These are phyloP conservation scores for Tuber brumale DNA, from an alignment of 495 filamentous ascomycete genomes.

Conservation along the genomic window DNA sequence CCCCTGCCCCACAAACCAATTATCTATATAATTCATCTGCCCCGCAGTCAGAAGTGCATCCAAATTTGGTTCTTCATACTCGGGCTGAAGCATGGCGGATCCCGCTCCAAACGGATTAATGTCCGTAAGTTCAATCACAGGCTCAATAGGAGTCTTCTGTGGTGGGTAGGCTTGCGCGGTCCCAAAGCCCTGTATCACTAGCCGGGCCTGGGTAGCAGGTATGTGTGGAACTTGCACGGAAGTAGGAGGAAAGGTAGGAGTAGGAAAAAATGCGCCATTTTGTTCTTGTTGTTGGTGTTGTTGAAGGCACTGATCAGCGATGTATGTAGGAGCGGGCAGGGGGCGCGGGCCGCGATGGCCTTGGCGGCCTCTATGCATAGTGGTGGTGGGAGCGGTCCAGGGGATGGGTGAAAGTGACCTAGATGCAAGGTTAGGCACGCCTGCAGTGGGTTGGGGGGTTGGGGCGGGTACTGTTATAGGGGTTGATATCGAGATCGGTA, in stretches of 20 bases:
- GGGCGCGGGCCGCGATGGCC: not conserved
- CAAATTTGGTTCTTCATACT: not conserved
- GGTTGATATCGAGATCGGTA: not conserved
- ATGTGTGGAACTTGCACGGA: not conserved
- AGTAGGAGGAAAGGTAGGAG: not conserved
- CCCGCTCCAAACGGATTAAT: not conserved
- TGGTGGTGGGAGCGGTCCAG: not conserved
- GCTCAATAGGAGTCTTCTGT: not conserved
- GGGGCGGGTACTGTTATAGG: not conserved
- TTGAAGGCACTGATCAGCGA: not conserved
- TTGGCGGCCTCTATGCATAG: not conserved
- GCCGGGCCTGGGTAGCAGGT: not conserved
- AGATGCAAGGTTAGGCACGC: not conserved
- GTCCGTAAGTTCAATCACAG: not conserved
- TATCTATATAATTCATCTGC: not conserved
- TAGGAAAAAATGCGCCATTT: not conserved
- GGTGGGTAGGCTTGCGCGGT: not conserved
- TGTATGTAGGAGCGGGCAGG: not conserved
- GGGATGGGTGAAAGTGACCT: slow-evolving; percentile 3
- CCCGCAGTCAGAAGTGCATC: not conserved
- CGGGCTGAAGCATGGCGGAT: not conserved
- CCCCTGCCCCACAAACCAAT: not conserved
- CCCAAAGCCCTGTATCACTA: not conserved
- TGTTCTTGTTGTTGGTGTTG: not conserved
- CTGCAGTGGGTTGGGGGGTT: not conserved